Conservation (phyloP, 192 early-diverging fungal species). For the Backusella westeae region DNA sequence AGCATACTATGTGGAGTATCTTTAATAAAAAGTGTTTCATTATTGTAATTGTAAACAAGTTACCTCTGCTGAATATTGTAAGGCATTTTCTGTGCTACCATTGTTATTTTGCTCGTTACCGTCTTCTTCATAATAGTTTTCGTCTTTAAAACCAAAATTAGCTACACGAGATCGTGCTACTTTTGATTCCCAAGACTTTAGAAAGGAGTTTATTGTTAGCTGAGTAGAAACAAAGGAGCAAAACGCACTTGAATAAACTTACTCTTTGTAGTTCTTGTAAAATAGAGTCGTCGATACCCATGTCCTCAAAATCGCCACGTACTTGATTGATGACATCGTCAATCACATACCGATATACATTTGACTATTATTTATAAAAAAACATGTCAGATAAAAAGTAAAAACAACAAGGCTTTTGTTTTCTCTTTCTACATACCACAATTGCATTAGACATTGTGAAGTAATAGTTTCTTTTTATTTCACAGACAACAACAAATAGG, state of each 20-base stretch:
- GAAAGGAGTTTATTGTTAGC: neutral
- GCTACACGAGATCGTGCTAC: conserved; percentile 48
- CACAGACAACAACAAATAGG: neutral
- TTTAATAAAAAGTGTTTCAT: neutral
- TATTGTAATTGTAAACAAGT: neutral
- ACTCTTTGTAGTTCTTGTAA: conserved; percentile 74
- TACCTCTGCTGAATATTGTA: conserved; percentile 15
- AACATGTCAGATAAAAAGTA: too few species aligned
- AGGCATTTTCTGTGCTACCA: neutral
- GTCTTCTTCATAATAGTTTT: conserved; percentile 34
- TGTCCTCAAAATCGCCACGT: conserved; percentile 81
- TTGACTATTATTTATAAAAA: conserved; percentile 32
- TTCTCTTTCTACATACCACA: conserved; percentile 18
- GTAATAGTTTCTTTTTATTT: neutral
- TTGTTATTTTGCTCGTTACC: conserved; percentile 19
- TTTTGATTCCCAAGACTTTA: conserved; percentile 51
- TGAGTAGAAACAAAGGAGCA: neutral
- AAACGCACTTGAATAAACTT: neutral
- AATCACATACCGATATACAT: conserved; percentile 85
- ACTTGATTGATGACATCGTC: conserved; percentile 92
- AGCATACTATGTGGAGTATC: conserved; percentile 1
- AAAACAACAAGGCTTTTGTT: neutral
- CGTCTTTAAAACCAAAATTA: conserved; percentile 34
- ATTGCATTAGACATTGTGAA: conserved; percentile 25
- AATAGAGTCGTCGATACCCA: conserved; percentile 86